Conservation (phyloP, 2,329 filamentous ascomycete species). For the Microcyclospora tardicrescens region DNA sequence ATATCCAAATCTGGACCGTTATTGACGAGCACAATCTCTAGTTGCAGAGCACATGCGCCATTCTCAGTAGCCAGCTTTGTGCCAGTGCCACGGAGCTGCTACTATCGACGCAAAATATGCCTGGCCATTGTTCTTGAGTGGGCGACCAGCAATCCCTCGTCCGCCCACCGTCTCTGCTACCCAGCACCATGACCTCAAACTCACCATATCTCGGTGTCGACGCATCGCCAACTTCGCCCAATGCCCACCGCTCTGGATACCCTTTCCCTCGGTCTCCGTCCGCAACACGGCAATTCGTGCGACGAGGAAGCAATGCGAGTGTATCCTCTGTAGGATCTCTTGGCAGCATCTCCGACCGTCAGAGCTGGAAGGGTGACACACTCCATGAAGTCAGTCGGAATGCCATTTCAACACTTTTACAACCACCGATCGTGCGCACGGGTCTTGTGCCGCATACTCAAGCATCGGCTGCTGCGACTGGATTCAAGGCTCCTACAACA, state of each 20-base stretch:
- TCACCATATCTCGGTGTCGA: conserved; percentile 49
- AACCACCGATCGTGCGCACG: conserved; percentile 78
- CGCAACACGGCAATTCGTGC: conserved; percentile 33
- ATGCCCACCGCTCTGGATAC: conserved; percentile 32
- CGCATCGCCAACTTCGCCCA: conserved; percentile 30
- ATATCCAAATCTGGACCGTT: too few species aligned
- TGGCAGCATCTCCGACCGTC: conserved; percentile 67
- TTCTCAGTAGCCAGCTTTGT: conserved; percentile 2
- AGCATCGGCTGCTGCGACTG: conserved; percentile 55
- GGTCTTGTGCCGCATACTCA: conserved; percentile 70
- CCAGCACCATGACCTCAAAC: conserved; percentile 16
- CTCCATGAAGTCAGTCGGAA: conserved; percentile 70
- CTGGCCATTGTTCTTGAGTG: not conserved
- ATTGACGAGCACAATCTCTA: too few species aligned
- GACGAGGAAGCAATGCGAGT: conserved; percentile 73
- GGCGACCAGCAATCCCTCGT: too few species aligned
- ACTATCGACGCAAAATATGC: conserved; percentile 1
- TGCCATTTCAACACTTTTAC: conserved; percentile 88
- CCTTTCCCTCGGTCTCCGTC: conserved; percentile 39
- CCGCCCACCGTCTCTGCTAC: too few species aligned
- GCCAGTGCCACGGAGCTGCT: conserved; percentile 2
- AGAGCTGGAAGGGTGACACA: conserved; percentile 44
- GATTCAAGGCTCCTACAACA: conserved; percentile 60
- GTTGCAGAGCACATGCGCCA: too few species aligned
- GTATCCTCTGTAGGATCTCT: conserved; percentile 63